Evolutionary conservation across 306 rosid species (phyloP), one percentile per base, ranked within the genome.

Genomic region (Vigna mungo): DNA sequence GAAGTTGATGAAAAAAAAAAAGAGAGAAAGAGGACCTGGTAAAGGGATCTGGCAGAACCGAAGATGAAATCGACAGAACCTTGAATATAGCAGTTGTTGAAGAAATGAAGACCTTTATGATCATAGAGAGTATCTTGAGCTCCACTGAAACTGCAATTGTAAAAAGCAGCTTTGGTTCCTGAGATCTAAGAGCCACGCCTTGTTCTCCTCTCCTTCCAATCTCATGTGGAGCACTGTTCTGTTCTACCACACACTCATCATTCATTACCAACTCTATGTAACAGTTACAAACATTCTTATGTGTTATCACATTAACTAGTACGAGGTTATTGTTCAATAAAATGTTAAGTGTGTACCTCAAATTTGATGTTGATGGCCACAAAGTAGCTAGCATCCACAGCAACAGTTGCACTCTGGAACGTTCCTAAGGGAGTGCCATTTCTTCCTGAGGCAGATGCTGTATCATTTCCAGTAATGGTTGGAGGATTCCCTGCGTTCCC

Each of bases 61-160:
- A 87, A 92, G 73, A 92, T 88, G 88, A 87, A 90, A 83, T 90
- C 96, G 17, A 90, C 90, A 1, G 97, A 85, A 78, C 97, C 97
- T 77, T 90, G 89, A 83, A 90, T 81, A 41, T 62, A 81, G 80
- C 96, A 90, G 34, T 85, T 88, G 20, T 76, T 77, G 86, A 92
- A 92, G 78, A 83, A 90, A 80, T 92, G 97, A 81, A 88, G 87
- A 1, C 97, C 96, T 67, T 84, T 90, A 77, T 90, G 95, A 66
- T 92, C 97, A 52, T 92, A 92, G 0, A 88, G 81, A 7, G 97
- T 88, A 82, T 92, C 97, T 84, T 90, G 95, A 69, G 77, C 73
- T 39, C 97, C 97, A 73, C 69, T 74, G 73, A 92, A 87, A 55
- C 76, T 88, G 83, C 93, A 90, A 71, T 88, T 88, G 79, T 88